These are phyloP conservation scores for Rhododendron molle DNA, from an alignment of 148 eudicot genomes.

Conservation along the genomic window DNA sequence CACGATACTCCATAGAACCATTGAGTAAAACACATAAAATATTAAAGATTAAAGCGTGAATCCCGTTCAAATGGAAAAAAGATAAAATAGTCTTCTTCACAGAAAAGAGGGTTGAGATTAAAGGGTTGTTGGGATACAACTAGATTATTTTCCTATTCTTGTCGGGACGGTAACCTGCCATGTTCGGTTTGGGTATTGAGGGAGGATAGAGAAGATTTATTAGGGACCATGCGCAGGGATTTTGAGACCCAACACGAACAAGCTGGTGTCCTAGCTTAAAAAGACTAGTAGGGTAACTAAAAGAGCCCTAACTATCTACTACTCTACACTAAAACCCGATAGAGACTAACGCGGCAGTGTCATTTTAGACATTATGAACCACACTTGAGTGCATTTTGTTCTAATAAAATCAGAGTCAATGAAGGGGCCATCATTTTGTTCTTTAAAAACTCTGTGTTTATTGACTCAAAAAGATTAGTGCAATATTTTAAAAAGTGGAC, in stretches of 20 bases:
- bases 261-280: not conserved
- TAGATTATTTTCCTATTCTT: not conserved
- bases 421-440: not conserved
- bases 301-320: not conserved
- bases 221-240: accelerated
- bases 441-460: not conserved
- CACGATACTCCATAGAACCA: not conserved
- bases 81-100: not conserved
- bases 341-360: not conserved
- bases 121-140: not conserved
- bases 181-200: too few relatives aligned
- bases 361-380: not conserved
- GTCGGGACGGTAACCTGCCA: not conserved
- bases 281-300: not conserved
- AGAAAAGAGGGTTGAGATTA: not conserved
- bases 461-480: slow-evolving; percentile 5
- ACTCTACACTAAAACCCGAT: not conserved
- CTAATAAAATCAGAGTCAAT: not conserved
- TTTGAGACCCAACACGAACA: not conserved
- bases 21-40: not conserved
- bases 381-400: not conserved
- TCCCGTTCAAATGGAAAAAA: not conserved
- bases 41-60: not conserved
- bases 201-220: too few relatives aligned
- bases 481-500: slow-evolving; percentile 41